Evolutionary conservation across 139 green algal species (phyloP), one percentile per base, ranked within the genome.

Genomic region (Chlorella sp.): DNA sequence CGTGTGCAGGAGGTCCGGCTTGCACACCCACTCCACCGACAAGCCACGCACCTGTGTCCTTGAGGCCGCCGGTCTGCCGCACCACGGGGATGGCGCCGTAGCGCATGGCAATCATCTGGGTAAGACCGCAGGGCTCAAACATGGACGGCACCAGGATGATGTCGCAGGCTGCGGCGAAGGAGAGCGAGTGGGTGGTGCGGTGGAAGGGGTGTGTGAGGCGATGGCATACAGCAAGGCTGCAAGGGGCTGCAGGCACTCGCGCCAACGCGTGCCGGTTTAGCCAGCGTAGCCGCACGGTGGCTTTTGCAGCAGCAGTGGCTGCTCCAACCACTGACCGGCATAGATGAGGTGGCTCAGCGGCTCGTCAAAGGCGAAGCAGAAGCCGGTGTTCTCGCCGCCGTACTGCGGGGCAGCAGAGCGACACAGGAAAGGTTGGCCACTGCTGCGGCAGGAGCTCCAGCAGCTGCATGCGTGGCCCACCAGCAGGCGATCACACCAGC

Each of bases 81-180:
- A 98, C 97, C 22, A 99, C 91, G 1, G 97, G 94, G 6, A 99
- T 87, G 38, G 95, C 92, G 67, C 97, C 92, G 70, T 94, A 94
- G 20, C 96, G 91, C 96, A 99, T 99, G 54, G 96, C 94, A 86
- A 98, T 99, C 91, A 98, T 94, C 74, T 85, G 95, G 26, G 95
- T 98, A 22, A 98, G 90, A 16, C 95, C 95, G 84, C 95, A 97
- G 0, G 95, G 94, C 86, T 98, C 95, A 74, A 99, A 99, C 88
- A 99, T 98, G 84, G 93, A 98, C 17, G 97, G 97, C 73, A 99
- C 97, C 60, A 98, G 84, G 84, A 99, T 95, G 78, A 99, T 90
- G 90, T 99, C 97, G 41, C 82, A 93, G 26, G 87, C 87, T 32
- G 72, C 72, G 54, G 41, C 24, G 38, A 26, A 9, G 43, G 72